Percentiles rank a stretch among this genome's conserved stretches.
Evolutionary conservation across 2,329 filamentous ascomycete genomes (phyloP).

Genomic region (Ophiocordyceps camponoti-rufipedis): DNA sequence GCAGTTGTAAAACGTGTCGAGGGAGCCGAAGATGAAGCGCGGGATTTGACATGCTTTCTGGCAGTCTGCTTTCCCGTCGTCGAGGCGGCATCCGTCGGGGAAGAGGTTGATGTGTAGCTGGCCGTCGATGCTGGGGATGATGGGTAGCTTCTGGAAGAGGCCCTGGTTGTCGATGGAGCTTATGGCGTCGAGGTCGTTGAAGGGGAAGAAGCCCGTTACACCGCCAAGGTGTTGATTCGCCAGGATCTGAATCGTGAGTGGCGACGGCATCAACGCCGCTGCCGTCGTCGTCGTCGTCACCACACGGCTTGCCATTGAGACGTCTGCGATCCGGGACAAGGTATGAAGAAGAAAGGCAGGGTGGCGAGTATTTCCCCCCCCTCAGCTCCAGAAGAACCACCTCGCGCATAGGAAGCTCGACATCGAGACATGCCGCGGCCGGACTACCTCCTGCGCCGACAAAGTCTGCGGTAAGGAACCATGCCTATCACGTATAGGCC

Average conservation of each 20-base stretch:
- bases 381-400: too few relatives aligned
- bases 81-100: constrained; percentile 12
- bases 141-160: constrained; percentile 14
- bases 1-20: constrained; percentile 21
- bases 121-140: constrained; percentile 14
- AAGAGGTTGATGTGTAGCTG: constrained; percentile 14
- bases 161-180: constrained; percentile 8
- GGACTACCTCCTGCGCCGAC: too few relatives aligned
- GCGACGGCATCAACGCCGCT: not conserved
- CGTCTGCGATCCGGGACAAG: too few relatives aligned
- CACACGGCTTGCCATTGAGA: too few relatives aligned
- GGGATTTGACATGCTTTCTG: constrained; percentile 13
- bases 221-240: constrained; percentile 8
- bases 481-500: too few relatives aligned
- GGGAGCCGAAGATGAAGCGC: constrained; percentile 13
- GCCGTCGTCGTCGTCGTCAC: not conserved
- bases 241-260: not conserved
- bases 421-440: too few relatives aligned
- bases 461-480: too few relatives aligned
- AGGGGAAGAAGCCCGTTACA: constrained; percentile 18
- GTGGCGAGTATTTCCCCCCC: too few relatives aligned
- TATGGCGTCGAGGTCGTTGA: constrained; percentile 15
- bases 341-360: too few relatives aligned
- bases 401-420: too few relatives aligned
- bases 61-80: constrained; percentile 8